Percentiles rank a stretch among this genome's conserved stretches.
phyloP scores from a whole-genome alignment of 202 grass and related monocot species.

The Setaria italica region DNA sequence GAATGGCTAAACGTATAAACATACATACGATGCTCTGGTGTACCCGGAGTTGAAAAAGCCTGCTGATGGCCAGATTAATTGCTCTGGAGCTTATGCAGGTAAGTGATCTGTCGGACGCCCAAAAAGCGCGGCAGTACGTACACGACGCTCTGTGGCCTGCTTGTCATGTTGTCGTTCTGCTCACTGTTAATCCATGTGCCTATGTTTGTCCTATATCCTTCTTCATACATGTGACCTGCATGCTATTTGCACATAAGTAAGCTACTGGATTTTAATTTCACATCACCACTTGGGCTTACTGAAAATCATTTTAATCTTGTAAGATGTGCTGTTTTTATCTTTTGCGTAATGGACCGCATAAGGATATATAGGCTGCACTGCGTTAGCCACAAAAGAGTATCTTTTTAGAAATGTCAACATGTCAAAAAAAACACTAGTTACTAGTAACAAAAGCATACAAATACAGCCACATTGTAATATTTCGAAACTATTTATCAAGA shows the following conservation, averaged over 20 bases:
- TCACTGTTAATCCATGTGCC: conserved; percentile 54
- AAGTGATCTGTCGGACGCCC: background rate
- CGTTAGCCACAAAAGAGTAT: background rate
- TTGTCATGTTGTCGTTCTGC: conserved; percentile 28
- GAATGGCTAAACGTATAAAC: background rate
- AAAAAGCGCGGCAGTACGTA: conserved; percentile 44
- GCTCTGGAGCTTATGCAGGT: conserved; percentile 40
- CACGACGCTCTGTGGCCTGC: conserved; percentile 17
- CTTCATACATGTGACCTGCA: conserved; percentile 9
- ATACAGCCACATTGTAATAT: background rate
- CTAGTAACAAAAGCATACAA: background rate
- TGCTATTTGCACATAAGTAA: background rate
- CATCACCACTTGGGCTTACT: background rate
- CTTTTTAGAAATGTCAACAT: background rate
- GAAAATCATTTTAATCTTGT: background rate
- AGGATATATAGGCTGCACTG: background rate
- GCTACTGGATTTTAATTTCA: background rate
- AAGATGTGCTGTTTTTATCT: background rate
- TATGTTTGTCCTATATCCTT: conserved; percentile 11
- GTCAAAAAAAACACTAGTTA: background rate
- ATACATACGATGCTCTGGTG: too few relatives aligned
- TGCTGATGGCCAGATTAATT: conserved; percentile 38
- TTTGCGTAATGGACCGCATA: background rate
- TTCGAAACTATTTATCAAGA: background rate
- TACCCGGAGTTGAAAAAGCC: background rate